Evolutionary conservation across 2,329 filamentous ascomycete species (phyloP).

Genomic region (Penicillium sumatraense): DNA sequence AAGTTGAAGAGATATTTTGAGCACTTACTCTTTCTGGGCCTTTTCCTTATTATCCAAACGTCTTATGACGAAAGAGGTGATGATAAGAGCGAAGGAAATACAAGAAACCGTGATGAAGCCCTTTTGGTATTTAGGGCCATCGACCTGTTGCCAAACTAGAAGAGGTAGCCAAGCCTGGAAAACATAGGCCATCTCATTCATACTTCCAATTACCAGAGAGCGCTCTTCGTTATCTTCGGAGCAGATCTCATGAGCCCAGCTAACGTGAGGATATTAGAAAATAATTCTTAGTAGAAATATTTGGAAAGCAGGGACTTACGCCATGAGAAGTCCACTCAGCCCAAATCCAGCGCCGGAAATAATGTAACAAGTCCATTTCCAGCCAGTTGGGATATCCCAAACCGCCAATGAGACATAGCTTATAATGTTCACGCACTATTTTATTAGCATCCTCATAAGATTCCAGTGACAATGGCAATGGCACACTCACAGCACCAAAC

Average conservation of each 20-base stretch:
- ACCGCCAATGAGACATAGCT: constrained; percentile 51
- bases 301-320: constrained; percentile 38
- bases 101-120: constrained; percentile 63
- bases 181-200: constrained; percentile 73
- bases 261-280: constrained; percentile 24
- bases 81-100: constrained; percentile 56
- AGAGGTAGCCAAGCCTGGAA: constrained; percentile 72
- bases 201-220: constrained; percentile 66
- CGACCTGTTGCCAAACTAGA: constrained; percentile 67
- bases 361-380: constrained; percentile 69
- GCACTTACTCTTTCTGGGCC: constrained; percentile 2
- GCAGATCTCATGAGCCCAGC: constrained; percentile 61
- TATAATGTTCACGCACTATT: constrained; percentile 45
- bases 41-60: constrained; percentile 14
- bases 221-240: constrained; percentile 66
- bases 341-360: constrained; percentile 55
- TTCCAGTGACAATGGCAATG: constrained; percentile 33
- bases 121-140: constrained; percentile 64
- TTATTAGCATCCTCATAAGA: background rate
- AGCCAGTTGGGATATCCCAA: constrained; percentile 57
- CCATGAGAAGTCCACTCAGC: constrained; percentile 55
- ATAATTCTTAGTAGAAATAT: no score
- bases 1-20: background rate
- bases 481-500: constrained; percentile 58
- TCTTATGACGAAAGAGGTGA: constrained; percentile 52